Base-by-base conservation (phyloP, 805 yeast species). In the Yamadazyma scolyti region DNA sequence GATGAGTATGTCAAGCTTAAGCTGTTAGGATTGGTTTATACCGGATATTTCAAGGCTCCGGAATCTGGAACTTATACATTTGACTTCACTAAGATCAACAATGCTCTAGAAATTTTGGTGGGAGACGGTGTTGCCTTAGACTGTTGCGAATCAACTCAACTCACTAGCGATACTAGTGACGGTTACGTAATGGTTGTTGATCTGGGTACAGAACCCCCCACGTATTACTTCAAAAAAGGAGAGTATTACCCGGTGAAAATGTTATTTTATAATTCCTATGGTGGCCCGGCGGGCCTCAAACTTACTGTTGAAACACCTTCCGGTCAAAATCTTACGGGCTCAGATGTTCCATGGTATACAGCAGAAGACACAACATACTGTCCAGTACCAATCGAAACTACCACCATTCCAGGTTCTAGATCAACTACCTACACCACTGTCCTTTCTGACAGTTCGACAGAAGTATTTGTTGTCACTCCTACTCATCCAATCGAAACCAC, bases 1-100 rank as follows among this genome's bases (percentile, higher is more conserved):
- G n/a, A n/a, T n/a, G n/a, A n/a, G n/a, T n/a, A n/a, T n/a, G n/a
- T n/a, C n/a, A n/a, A n/a, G n/a, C n/a, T n/a, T n/a, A n/a, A n/a
- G n/a, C n/a, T n/a, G n/a, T 35, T 30, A 11, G 35, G 25, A 19
- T 19, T 35, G 29, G 27, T 12, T 22, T 12, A 22, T 2, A 17
- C 27, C 5, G 37, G 33, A 24, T 29, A 34, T 15, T 28, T 34
- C 16, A 10, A n/a, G 11, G 33, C 37, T 4, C 20, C 21, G 10
- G 12, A 16, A 11, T 13, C 33, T 11, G 37, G 37, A 4, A 24
- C 16, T 13, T 34, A 28, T 20, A 19, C 19, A 5, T 15, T 31
- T 15, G 25, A 10, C 13, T 4, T 27, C 2, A 13, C 28, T 5
- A 4, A 8, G 13, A 19, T 15, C n/a, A 30, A 28, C 22, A 27